Percentiles rank a stretch among this genome's conserved stretches.
These are phyloP conservation scores for Dipteronia sinensis DNA, from an alignment of 345 rosid genomes.

Conservation along the genomic window DNA sequence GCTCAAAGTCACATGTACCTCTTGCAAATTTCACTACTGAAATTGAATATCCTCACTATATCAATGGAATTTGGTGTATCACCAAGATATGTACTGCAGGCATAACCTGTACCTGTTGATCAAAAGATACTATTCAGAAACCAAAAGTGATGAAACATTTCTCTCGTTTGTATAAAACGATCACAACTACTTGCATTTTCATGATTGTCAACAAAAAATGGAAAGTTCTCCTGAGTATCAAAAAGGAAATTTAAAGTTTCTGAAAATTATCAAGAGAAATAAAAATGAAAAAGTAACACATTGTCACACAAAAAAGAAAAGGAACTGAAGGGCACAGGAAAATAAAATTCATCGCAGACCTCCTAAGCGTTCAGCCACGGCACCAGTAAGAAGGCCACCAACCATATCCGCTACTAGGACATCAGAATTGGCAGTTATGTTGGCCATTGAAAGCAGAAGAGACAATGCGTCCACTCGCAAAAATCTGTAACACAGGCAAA, in stretches of 20 bases:
- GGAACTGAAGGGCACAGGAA: background rate
- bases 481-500: constrained; percentile 49
- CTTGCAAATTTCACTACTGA: constrained; percentile 61
- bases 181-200: background rate
- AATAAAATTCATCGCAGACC: constrained; percentile 40
- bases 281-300: too few species aligned
- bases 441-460: constrained; percentile 83
- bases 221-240: background rate
- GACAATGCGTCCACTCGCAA: constrained; percentile 81
- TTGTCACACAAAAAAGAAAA: too few species aligned
- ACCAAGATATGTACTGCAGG: constrained; percentile 69
- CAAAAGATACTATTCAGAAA: constrained; percentile 17
- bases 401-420: constrained; percentile 87
- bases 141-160: background rate
- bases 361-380: constrained; percentile 92
- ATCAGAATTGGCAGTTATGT: constrained; percentile 74
- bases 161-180: background rate
- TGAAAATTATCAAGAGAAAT: too few species aligned
- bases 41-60: constrained; percentile 85
- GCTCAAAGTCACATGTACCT: constrained; percentile 48
- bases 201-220: background rate
- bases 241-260: background rate
- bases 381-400: constrained; percentile 95
- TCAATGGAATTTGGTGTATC: constrained; percentile 61
- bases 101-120: constrained; percentile 71